Base-by-base conservation (phyloP, 352 stramenopile species). In the Elongisporangium anandrum region DNA sequence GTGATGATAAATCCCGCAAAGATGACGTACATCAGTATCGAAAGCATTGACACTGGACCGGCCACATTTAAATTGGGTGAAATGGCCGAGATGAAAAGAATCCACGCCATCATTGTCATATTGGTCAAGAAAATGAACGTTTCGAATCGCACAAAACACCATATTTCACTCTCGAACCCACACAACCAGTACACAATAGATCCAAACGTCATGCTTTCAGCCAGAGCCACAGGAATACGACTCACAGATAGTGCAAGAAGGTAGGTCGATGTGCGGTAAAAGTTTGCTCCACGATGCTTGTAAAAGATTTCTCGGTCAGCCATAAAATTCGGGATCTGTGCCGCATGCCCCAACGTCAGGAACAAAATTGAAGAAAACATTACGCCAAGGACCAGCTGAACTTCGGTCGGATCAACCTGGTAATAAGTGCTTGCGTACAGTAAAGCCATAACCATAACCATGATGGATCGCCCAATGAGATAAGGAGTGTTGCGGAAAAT, bases 151-250 rank as follows among this genome's bases (percentile, higher is more conserved):
- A 81, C 22, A 54, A 80, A 88, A 3, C 54, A 41, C 13, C 54
- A 52, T 1, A 48, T 63, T 19, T 65, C 39, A 2, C 66, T 50
- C 6, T 57, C 61, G 34, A 94, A 81, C 5, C 88, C 87, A 52
- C 86, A 70, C 66, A 95, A 81, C 73, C 80, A 95, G 52, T 95
- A 95, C 0, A 95, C 56, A 38, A 97, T 62, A 4, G 72, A 83
- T 49, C 76, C 87, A 72, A 92, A 97, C 16, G 91, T 66, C 17
- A 91, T 54, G 3, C 78, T 80, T 70, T 95, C 87, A 38, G 79
- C 57, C 0, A 84, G 4, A 54, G 64, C 53, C 50, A 74, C 70
- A 57, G 78, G 67, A 17, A 86, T 23, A 41, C 75, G 64, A 38
- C 68, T 68, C 12, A 65, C 24, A 2, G 61, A 70, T 9, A 57